Conservation (phyloP, 2,329 filamentous ascomycete species). For the Fusarium miscanthi region DNA sequence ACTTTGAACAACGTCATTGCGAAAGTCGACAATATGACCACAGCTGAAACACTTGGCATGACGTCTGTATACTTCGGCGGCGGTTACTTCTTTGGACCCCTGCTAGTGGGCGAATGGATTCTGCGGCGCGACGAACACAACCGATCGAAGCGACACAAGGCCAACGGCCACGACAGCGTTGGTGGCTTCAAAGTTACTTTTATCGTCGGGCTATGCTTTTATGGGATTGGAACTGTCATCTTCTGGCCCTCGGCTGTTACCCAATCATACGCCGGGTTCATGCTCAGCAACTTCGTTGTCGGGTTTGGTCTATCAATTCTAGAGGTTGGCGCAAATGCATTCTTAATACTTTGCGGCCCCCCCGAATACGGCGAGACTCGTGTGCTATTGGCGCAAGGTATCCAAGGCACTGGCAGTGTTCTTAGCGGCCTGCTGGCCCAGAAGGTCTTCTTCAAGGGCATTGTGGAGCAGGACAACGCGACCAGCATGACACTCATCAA, state of each 20-base stretch:
- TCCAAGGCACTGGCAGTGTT: conserved; percentile 81
- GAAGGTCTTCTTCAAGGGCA: conserved; percentile 76
- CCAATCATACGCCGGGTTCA: conserved; percentile 80
- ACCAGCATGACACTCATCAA: conserved; percentile 68
- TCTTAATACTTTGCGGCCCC: conserved; percentile 77
- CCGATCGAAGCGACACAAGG: conserved; percentile 55
- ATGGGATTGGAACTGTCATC: conserved; percentile 81
- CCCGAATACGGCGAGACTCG: conserved; percentile 78
- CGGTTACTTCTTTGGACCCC: conserved; percentile 75
- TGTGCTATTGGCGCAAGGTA: conserved; percentile 78
- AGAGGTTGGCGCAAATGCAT: conserved; percentile 85
- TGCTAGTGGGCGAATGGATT: conserved; percentile 76
- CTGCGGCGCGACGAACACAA: conserved; percentile 74
- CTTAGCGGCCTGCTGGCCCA: conserved; percentile 78
- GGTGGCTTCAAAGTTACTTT: conserved; percentile 84
- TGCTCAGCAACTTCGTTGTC: conserved; percentile 78
- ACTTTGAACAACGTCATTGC: conserved; percentile 80
- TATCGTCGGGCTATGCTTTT: conserved; percentile 79
- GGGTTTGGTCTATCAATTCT: conserved; percentile 81
- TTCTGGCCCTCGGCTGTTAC: conserved; percentile 86
- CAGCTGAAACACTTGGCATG: conserved; percentile 72
- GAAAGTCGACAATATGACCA: conserved; percentile 68
- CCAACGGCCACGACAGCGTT: conserved; percentile 56
- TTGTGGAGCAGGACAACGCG: conserved; percentile 53
- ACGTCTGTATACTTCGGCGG: conserved; percentile 78